phyloP scores from a whole-genome alignment of 2,329 filamentous ascomycete species.

The Pestalotiopsis fici region DNA sequence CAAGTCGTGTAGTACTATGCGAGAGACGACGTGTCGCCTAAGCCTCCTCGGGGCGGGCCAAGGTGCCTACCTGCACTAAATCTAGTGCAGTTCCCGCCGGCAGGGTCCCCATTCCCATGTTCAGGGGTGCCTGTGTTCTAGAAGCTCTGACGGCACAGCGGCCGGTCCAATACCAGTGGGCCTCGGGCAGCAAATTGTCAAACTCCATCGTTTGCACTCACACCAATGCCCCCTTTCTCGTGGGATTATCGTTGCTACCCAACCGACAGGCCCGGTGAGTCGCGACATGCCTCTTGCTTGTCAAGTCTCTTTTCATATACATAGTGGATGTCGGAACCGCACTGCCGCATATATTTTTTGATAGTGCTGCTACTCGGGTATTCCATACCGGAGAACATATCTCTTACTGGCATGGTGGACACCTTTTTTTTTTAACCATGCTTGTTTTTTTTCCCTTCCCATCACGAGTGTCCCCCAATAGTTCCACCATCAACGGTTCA shows the following conservation, averaged over 20 bases:
- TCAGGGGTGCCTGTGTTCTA: conserved; percentile 1
- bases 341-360: neutral
- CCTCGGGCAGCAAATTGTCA: conserved; percentile 1
- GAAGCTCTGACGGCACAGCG: neutral
- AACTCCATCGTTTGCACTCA: neutral
- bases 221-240: neutral
- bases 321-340: neutral
- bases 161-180: neutral
- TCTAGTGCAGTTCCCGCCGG: neutral
- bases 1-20: neutral
- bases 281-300: neutral
- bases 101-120: neutral
- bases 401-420: neutral
- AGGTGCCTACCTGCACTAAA: neutral
- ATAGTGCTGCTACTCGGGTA: neutral
- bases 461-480: neutral
- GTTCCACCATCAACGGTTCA: neutral
- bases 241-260: conserved; percentile 4
- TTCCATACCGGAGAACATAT: neutral
- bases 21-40: neutral
- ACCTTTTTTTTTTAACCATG: neutral
- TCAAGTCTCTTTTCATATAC: neutral
- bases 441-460: neutral
- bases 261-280: neutral
- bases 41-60: neutral